Percentiles rank a stretch among this genome's conserved stretches.
Evolutionary conservation across 2,329 filamentous ascomycete species (phyloP).

Genomic region (Pseudogymnoascus sp.): DNA sequence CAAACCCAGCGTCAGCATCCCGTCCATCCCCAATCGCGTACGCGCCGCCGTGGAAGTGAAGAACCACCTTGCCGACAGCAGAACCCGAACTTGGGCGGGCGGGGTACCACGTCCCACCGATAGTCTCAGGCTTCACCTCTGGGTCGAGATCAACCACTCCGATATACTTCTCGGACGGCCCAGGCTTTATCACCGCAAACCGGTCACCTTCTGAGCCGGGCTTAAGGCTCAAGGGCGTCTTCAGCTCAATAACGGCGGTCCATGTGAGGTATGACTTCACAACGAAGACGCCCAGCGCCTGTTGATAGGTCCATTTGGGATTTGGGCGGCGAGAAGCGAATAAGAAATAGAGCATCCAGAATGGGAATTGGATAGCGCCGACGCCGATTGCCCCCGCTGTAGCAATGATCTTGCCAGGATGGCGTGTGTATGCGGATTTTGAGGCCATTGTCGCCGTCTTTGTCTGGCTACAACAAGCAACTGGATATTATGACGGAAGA

Average conservation of each 20-base stretch:
- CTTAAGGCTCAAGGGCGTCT: background rate
- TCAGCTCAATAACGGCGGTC: background rate
- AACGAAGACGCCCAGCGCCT: background rate
- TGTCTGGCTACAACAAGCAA: background rate
- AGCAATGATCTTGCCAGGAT: background rate
- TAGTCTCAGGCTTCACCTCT: conserved; percentile 17
- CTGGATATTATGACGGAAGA: background rate
- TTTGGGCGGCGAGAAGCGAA: background rate
- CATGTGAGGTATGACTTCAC: background rate
- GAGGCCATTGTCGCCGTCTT: background rate
- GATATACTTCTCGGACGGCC: background rate
- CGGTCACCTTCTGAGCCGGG: background rate
- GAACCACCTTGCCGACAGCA: conserved; percentile 27
- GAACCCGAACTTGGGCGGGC: background rate
- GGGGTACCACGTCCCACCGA: conserved; percentile 29
- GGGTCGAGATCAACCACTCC: background rate
- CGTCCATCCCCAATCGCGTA: conserved; percentile 39
- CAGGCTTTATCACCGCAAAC: background rate
- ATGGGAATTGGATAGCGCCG: background rate
- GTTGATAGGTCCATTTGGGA: background rate
- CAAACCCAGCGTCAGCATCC: conserved; percentile 28
- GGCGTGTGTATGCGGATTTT: background rate
- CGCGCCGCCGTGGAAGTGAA: conserved; percentile 44
- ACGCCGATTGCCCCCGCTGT: background rate
- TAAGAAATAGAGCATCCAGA: background rate